Evolutionary conservation across 257 asterid species (phyloP), one percentile per base, ranked within the genome.

Genomic region (Craterostigma plantagineum): DNA sequence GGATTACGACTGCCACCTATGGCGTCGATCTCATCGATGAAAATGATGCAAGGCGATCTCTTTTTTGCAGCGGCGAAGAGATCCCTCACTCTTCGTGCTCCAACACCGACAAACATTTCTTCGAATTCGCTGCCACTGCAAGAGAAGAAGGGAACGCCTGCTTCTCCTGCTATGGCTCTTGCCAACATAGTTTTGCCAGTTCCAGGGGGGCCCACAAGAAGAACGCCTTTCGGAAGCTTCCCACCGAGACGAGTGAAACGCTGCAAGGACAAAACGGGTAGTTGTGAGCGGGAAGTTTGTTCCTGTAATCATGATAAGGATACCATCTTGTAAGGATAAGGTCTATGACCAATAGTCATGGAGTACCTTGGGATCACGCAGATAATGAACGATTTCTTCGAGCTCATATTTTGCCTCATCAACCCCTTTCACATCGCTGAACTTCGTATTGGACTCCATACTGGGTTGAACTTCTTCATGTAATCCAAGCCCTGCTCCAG

Each of bases 111-210:
- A 72, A 78, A 81, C 97, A 82, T 79, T 62, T 87, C 97, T 54
- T 87, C 97, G 46, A 87, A 87, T 53, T 87, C 95, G 69, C 95
- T 87, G 40, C 97, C 97, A 49, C 97, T 87, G 72, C 95, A 79
- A 16, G 93, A 82, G 49, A 79, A 87, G 49, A 87, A 87, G 1
- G 98, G 98, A 43, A 87, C 98, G 11, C 95, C 77, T 45, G 97
- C 97, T 72, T 87, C 97, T 53, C 97, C 97, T 13, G 97, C 93
- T 59, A 87, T 82, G 23, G 98, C 95, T 64, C 95, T 78, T 57
- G 98, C 98, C 64, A 87, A 56, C 98, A 87, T 87, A 16, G 95
- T 87, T 76, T 87, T 87, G 42, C 98, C 98, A 12, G 93, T 87
- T 18, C 95, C 98, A 41, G 93, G 95, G 12, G 98, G 95, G 1